phyloP scores from a whole-genome alignment of 139 green algal species.

The Closterium sp. region DNA sequence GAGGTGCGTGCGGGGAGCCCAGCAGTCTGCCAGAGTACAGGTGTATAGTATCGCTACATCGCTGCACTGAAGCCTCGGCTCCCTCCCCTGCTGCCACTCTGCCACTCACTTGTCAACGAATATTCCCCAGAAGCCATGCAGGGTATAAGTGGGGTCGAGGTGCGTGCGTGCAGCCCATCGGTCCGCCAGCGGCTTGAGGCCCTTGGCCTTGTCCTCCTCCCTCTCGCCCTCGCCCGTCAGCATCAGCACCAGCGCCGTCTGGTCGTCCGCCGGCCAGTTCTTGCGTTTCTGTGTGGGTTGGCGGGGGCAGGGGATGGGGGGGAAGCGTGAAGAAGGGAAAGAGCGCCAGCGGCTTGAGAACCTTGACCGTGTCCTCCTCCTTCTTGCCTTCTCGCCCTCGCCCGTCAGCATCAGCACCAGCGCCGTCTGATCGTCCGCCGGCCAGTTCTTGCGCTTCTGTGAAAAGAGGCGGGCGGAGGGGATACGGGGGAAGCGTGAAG shows the following conservation, averaged over 20 bases:
- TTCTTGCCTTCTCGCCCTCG: neutral
- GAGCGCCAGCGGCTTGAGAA: neutral
- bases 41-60: too few species aligned
- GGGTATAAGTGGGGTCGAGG: constrained; percentile 5
- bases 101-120: constrained; percentile 40
- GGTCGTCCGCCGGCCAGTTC: constrained; percentile 17
- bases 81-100: too few species aligned
- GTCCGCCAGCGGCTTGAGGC: neutral
- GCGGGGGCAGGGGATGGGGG: too few species aligned
- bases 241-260: constrained; percentile 27
- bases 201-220: neutral
- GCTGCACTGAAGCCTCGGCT: too few species aligned
- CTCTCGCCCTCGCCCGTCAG: neutral
- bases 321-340: neutral
- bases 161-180: neutral
- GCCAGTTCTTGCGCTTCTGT: neutral
- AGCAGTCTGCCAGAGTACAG: too few species aligned
- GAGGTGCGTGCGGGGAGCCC: too few species aligned
- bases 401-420: constrained; percentile 17
- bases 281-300: neutral
- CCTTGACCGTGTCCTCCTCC: neutral
- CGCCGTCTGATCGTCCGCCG: constrained; percentile 27
- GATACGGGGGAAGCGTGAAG: neutral
- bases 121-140: constrained; percentile 30
- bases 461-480: too few species aligned